Base-by-base conservation (phyloP, 1,284 basidiomycete species). In the Malassezia arunalokei region DNA sequence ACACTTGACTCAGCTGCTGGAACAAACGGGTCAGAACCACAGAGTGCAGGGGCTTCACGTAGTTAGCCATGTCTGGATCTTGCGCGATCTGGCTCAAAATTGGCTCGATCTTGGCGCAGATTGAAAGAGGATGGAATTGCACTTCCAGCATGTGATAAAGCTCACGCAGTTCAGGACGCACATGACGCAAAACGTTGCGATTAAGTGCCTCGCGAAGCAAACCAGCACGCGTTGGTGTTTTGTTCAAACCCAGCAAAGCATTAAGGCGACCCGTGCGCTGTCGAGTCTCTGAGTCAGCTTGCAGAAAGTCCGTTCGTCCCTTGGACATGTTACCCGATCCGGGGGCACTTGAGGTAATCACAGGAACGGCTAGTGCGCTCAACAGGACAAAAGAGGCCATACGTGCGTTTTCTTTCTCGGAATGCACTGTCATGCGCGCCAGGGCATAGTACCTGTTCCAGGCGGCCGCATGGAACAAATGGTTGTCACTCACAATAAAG, bases 401-500 rank as follows among this genome's bases (percentile, higher is more conserved):
- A 59, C 84, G 80, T 51, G 82, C 79, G 68, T 85, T 77, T 73
- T 92, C 88, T 58, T 86, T 84, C 38, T 85, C 82, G 5, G 71
- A 65, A 56, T 74, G 69, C 50, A 62, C 61, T 38, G 54, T 56
- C 51, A 55, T 52, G 37, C 65, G 62, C 31, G 67, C 67, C 3
- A 73, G 60, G 30, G 66, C 64, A 63, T 75, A 75, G 75, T 91
- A 95, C 52, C 86, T 80, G 53, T 85, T 83, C 88, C 90, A 96
- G 0, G 94, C 89, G 17, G 92, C 90, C 51, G 94, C 92, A 74
- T 98, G 92, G 77, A 92, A 98, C 37, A 99, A 79, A 12, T 87
- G 83, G 73, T 91, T 92, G 56, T 76, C 71, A 5, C 86, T 87
- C 62, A 87, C 91, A 59, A 77, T 77, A 73, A 98, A 98, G 68